Conservation (phyloP, 2,329 filamentous ascomycete genomes). For the Trichoderma cornu-damae region DNA sequence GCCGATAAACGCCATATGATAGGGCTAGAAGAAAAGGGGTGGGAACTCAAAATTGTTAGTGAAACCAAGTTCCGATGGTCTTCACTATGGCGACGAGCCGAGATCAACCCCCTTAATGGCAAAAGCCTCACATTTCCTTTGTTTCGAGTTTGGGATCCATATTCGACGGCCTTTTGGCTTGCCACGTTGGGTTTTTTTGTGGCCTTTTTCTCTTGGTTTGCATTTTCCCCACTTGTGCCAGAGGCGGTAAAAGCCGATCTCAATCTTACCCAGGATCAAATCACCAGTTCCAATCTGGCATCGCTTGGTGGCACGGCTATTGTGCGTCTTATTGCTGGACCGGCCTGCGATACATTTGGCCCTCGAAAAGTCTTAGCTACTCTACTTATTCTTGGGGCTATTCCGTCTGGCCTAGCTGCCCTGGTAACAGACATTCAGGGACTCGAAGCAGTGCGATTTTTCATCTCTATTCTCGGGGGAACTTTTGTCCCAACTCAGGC, state of each 20-base stretch:
- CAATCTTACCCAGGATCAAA: constrained; percentile 60
- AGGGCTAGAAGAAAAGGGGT: background rate
- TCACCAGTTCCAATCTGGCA: constrained; percentile 88
- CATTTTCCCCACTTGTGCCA: constrained; percentile 75
- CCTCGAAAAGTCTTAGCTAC: constrained; percentile 74
- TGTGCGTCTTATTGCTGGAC: constrained; percentile 71
- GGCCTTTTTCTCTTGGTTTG: constrained; percentile 48
- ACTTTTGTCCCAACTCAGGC: constrained; percentile 84
- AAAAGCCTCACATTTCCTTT: constrained; percentile 7
- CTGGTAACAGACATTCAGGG: constrained; percentile 59
- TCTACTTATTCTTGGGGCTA: constrained; percentile 69
- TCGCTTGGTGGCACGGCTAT: constrained; percentile 66
- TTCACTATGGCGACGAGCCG: background rate
- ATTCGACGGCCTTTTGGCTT: background rate
- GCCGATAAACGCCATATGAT: background rate
- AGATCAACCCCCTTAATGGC: constrained; percentile 2
- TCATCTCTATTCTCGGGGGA: constrained; percentile 72
- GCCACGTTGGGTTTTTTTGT: constrained; percentile 2
- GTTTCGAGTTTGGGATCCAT: background rate
- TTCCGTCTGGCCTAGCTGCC: constrained; percentile 78
- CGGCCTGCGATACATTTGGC: constrained; percentile 79
- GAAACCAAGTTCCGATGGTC: background rate
- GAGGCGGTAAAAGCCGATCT: constrained; percentile 78
- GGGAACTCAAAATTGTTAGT: background rate
- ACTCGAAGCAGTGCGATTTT: constrained; percentile 71